A percentile compares a stretch with the other conserved stretches of the same genome.
These are phyloP conservation scores for Boletus barrowsii DNA, from an alignment of 768 basidiomycete genomes.

Conservation along the genomic window DNA sequence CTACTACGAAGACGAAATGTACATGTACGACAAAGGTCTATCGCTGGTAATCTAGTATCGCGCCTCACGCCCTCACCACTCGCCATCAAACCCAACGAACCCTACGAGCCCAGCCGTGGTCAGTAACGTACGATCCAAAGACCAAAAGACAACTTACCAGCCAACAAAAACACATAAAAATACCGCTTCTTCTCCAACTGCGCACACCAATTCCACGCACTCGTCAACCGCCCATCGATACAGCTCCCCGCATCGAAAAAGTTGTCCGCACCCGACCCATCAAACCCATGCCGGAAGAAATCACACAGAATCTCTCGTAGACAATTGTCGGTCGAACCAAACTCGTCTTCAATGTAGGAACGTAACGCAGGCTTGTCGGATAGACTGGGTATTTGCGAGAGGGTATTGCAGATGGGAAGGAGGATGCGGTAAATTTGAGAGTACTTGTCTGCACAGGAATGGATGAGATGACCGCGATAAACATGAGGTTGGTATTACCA, in stretches of 20 bases:
- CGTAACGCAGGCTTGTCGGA: constrained; percentile 65
- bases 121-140: background rate
- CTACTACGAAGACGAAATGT: background rate
- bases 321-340: constrained; percentile 70
- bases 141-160: constrained; percentile 44
- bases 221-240: constrained; percentile 83
- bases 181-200: constrained; percentile 82
- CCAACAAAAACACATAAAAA: constrained; percentile 74
- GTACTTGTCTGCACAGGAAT: constrained; percentile 62
- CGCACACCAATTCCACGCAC: constrained; percentile 92
- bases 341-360: constrained; percentile 80
- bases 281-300: constrained; percentile 86
- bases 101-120: constrained; percentile 38
- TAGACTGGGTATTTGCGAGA: constrained; percentile 68
- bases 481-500: constrained; percentile 32
- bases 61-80: constrained; percentile 51
- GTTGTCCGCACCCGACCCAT: constrained; percentile 89
- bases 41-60: background rate
- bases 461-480: background rate
- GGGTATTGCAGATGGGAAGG: constrained; percentile 80
- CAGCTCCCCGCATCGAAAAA: constrained; percentile 85
- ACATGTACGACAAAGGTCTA: background rate
- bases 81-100: constrained; percentile 82
- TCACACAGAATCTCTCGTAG: constrained; percentile 71
- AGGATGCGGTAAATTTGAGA: constrained; percentile 90